These are phyloP conservation scores for Hymenoscyphus linearis DNA, from an alignment of 2,329 filamentous ascomycete species.

Conservation along the genomic window DNA sequence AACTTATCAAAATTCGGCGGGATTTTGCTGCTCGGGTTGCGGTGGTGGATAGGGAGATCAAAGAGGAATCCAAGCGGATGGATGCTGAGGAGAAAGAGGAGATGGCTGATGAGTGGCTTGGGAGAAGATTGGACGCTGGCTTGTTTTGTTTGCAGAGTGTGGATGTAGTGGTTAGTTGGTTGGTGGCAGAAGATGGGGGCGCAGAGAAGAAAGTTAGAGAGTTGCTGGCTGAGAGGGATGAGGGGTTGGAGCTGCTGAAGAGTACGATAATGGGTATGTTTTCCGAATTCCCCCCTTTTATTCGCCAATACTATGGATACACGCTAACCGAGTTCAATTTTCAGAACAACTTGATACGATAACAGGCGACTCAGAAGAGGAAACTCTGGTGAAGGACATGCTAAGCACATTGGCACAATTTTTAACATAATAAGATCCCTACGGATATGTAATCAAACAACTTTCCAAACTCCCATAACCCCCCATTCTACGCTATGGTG, in stretches of 20 bases:
- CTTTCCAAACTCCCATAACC: neutral
- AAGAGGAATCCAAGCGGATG: conserved; percentile 48
- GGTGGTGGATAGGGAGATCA: conserved; percentile 58
- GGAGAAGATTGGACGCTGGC: conserved; percentile 73
- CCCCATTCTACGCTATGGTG: neutral
- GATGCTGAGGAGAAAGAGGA: conserved; percentile 55
- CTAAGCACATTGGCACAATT: conserved; percentile 52
- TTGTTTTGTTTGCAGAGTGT: conserved; percentile 77
- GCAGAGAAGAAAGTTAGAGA: conserved; percentile 59
- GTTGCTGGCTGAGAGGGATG: conserved; percentile 63
- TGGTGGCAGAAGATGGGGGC: conserved; percentile 81
- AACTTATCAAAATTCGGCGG: conserved; percentile 64
- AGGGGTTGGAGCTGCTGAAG: conserved; percentile 57
- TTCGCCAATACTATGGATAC: neutral
- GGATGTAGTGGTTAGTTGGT: conserved; percentile 83
- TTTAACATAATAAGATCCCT: conserved; percentile 29
- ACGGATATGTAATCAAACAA: neutral
- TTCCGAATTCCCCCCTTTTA: neutral
- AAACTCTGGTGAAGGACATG: conserved; percentile 56
- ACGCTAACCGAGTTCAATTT: neutral
- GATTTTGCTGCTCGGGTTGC: conserved; percentile 62
- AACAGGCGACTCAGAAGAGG: conserved; percentile 47
- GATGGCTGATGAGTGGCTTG: conserved; percentile 66
- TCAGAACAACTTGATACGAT: conserved; percentile 58
- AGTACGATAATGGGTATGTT: conserved; percentile 58